Conservation (phyloP, 495 filamentous ascomycete species). For the Rhizodiscina lignyota region DNA sequence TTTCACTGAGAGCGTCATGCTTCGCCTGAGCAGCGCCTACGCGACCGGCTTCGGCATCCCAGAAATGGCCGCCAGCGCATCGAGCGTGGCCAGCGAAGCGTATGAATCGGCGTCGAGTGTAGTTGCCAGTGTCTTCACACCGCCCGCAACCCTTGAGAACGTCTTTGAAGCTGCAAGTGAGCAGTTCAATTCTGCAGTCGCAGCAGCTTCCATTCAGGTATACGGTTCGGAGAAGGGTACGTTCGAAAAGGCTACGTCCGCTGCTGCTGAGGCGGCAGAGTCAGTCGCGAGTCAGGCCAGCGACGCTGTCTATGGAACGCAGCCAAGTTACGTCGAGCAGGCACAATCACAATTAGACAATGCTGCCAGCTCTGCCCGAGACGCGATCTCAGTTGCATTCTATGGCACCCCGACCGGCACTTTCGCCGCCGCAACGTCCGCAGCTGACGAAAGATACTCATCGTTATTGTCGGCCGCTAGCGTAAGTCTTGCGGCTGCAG, state of each 20-base stretch:
- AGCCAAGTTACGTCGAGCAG: slow-evolving; percentile 30
- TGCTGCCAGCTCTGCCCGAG: slow-evolving; percentile 32
- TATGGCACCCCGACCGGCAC: slow-evolving; percentile 32
- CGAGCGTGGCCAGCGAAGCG: slow-evolving; percentile 34
- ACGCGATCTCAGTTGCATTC: slow-evolving; percentile 34
- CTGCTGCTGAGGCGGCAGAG: slow-evolving; percentile 30
- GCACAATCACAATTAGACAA: slow-evolving; percentile 31
- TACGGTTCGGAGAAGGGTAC: slow-evolving; percentile 42
- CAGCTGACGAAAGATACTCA: slow-evolving; percentile 18
- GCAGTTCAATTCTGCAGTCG: slow-evolving; percentile 39
- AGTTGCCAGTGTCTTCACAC: slow-evolving; percentile 34
- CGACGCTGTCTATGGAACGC: slow-evolving; percentile 38
- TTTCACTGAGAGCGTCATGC: slow-evolving; percentile 69
- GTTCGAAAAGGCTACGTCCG: slow-evolving; percentile 35
- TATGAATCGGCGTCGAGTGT: slow-evolving; percentile 42
- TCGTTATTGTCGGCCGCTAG: slow-evolving; percentile 22
- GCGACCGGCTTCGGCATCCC: slow-evolving; percentile 41
- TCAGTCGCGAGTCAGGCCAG: slow-evolving; percentile 32
- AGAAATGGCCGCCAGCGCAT: slow-evolving; percentile 29
- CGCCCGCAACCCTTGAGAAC: slow-evolving; percentile 39
- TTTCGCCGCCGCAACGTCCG: slow-evolving; percentile 19
- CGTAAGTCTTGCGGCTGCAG: slow-evolving; percentile 20
- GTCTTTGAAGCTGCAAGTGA: slow-evolving; percentile 38
- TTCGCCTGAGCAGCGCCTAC: slow-evolving; percentile 48
- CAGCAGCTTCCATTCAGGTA: slow-evolving; percentile 40